These are phyloP conservation scores for Malassezia cuniculi DNA, from an alignment of 1,284 basidiomycete genomes.

Conservation along the genomic window DNA sequence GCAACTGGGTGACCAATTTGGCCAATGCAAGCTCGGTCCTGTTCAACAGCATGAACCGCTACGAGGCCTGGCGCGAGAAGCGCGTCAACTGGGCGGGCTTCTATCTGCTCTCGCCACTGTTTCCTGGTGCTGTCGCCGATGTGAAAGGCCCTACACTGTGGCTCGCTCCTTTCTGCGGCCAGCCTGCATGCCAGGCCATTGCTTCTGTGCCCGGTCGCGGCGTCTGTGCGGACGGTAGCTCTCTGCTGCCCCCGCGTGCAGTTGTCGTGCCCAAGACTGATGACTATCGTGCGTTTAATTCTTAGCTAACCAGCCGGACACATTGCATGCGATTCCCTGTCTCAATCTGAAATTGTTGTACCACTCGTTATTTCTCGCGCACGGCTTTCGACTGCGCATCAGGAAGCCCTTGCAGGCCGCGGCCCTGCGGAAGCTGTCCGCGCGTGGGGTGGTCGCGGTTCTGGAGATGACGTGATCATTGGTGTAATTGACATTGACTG, in stretches of 20 bases:
- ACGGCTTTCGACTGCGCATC: slow-evolving; percentile 14
- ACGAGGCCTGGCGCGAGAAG: slow-evolving; percentile 23
- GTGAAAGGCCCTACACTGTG: slow-evolving; percentile 26
- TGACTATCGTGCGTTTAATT: slow-evolving; percentile 23
- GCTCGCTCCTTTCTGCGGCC: slow-evolving; percentile 46
- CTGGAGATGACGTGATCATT: slow-evolving; percentile 32
- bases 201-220: slow-evolving; percentile 37
- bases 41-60: slow-evolving; percentile 37
- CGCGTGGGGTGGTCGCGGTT: slow-evolving; percentile 34
- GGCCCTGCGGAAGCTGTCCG: slow-evolving; percentile 11
- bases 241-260: slow-evolving; percentile 29
- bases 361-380: slow-evolving; percentile 35
- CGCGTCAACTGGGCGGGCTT: slow-evolving; percentile 46
- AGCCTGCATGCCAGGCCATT: slow-evolving; percentile 46
- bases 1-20: slow-evolving; percentile 39
- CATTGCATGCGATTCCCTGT: slow-evolving; percentile 46
- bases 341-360: slow-evolving; percentile 45
- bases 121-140: slow-evolving; percentile 20
- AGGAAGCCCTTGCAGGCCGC: slow-evolving; percentile 13
- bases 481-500: slow-evolving; percentile 47
- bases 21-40: slow-evolving; percentile 37
- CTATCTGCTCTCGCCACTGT: slow-evolving; percentile 45
- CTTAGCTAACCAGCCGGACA: slow-evolving; percentile 34
- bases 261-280: slow-evolving; percentile 44
- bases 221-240: slow-evolving; percentile 45